A percentile compares a stretch with the other conserved stretches of the same genome.
phyloP scores from a whole-genome alignment of 768 basidiomycete genomes.

The Tulasnella sp. region DNA sequence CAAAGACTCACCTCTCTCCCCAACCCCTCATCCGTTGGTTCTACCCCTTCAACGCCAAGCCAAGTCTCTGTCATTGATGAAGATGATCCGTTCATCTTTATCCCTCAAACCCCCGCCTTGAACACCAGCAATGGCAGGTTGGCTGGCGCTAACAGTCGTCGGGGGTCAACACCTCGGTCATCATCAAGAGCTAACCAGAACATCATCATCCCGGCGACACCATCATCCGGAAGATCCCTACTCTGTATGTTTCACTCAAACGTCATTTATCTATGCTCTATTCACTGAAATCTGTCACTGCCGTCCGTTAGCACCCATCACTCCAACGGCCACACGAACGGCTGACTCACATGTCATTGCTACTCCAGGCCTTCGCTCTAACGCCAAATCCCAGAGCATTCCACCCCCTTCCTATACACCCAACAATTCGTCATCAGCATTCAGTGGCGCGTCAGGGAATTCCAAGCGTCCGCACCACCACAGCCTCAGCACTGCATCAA shows the following conservation, averaged over 20 bases:
- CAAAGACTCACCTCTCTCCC: not conserved
- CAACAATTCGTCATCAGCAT: not conserved
- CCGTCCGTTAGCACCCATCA: not conserved
- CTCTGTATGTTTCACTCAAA: not conserved
- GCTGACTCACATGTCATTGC: too few species aligned
- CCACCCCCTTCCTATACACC: not conserved
- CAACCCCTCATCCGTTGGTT: not conserved
- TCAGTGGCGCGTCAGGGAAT: not conserved
- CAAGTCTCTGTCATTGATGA: not conserved
- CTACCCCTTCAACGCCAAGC: not conserved
- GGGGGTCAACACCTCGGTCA: not conserved
- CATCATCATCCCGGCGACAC: not conserved
- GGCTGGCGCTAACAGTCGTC: not conserved
- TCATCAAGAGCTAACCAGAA: not conserved
- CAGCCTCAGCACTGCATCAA: not conserved
- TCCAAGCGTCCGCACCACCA: not conserved
- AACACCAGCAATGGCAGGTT: too few species aligned
- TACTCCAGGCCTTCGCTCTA: not conserved
- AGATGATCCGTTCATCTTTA: not conserved
- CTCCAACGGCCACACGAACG: not conserved
- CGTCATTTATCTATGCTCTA: not conserved
- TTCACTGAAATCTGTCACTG: not conserved
- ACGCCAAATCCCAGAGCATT: not conserved
- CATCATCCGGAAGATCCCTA: not conserved
- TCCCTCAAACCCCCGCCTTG: not conserved